phyloP scores from a whole-genome alignment of 257 asterid species.

The Prunella vulgaris region DNA sequence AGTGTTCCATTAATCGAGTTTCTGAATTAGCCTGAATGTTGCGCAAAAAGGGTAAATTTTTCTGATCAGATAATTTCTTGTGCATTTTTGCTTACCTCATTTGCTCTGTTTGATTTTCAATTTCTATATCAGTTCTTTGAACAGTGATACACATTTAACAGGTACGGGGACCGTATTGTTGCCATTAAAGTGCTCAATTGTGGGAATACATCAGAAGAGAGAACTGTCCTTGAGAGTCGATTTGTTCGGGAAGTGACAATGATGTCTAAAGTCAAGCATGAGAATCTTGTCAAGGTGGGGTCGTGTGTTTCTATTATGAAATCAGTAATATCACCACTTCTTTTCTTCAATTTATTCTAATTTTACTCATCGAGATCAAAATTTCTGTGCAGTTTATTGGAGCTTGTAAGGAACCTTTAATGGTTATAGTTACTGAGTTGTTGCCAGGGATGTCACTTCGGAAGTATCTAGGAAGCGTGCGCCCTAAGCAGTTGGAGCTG shows the following conservation, averaged over 20 bases:
- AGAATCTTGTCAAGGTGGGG: constrained; percentile 85
- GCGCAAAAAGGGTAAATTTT: too few relatives aligned
- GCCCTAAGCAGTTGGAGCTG: constrained; percentile 80
- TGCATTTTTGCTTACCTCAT: too few relatives aligned
- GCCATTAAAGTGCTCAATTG: constrained; percentile 82
- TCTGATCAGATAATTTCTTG: too few relatives aligned
- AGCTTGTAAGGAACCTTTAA: constrained; percentile 96
- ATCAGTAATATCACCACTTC: background rate
- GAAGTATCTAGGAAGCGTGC: constrained; percentile 69
- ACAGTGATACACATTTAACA: constrained; percentile 19
- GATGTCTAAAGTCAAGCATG: constrained; percentile 95
- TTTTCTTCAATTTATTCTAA: background rate
- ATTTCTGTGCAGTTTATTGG: constrained; percentile 78
- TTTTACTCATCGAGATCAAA: background rate
- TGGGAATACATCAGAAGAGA: constrained; percentile 71
- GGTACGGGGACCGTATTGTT: constrained; percentile 83
- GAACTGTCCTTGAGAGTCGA: constrained; percentile 69
- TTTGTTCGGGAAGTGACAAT: constrained; percentile 85
- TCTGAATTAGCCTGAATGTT: too few relatives aligned
- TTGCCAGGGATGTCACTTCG: constrained; percentile 95
- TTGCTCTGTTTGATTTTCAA: constrained; percentile 12
- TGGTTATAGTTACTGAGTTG: constrained; percentile 94
- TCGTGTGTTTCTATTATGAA: background rate
- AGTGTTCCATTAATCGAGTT: too few relatives aligned
- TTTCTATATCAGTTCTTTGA: background rate